These are phyloP conservation scores for Plasmopara muralis DNA, from an alignment of 352 stramenopile species.

Conservation along the genomic window DNA sequence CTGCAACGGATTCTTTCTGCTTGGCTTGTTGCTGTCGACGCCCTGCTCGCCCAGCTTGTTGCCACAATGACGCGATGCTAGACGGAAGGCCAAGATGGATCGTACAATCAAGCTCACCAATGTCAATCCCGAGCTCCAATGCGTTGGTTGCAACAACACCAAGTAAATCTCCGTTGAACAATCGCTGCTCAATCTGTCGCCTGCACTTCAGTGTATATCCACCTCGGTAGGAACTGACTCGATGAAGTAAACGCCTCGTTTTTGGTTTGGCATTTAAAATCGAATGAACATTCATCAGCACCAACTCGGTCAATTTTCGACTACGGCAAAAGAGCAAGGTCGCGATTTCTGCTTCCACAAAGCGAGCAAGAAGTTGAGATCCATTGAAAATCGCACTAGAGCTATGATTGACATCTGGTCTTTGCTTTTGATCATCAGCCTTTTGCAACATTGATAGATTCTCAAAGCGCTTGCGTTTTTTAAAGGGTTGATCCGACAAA, in stretches of 20 bases:
- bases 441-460: background rate
- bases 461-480: conserved; percentile 22
- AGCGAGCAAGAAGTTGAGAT: conserved; percentile 85
- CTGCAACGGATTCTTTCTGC: conserved; percentile 71
- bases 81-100: conserved; percentile 94
- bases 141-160: conserved; percentile 95
- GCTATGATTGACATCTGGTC: conserved; percentile 11
- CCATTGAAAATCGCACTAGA: conserved; percentile 86
- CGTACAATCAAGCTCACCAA: conserved; percentile 92
- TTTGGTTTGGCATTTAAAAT: conserved; percentile 39
- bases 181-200: conserved; percentile 89
- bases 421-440: conserved; percentile 1
- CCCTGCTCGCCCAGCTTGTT: conserved; percentile 94
- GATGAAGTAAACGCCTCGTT: conserved; percentile 24
- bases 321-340: conserved; percentile 95
- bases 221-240: conserved; percentile 92
- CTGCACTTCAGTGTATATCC: conserved; percentile 92
- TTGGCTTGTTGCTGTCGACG: conserved; percentile 60
- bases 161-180: conserved; percentile 93
- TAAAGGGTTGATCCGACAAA: background rate
- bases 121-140: conserved; percentile 96
- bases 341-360: conserved; percentile 85
- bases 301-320: conserved; percentile 90
- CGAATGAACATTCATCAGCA: conserved; percentile 82
- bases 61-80: conserved; percentile 91